These are phyloP conservation scores for Vanilla planifolia DNA, from an alignment of 106 monocot species.

Conservation along the genomic window DNA sequence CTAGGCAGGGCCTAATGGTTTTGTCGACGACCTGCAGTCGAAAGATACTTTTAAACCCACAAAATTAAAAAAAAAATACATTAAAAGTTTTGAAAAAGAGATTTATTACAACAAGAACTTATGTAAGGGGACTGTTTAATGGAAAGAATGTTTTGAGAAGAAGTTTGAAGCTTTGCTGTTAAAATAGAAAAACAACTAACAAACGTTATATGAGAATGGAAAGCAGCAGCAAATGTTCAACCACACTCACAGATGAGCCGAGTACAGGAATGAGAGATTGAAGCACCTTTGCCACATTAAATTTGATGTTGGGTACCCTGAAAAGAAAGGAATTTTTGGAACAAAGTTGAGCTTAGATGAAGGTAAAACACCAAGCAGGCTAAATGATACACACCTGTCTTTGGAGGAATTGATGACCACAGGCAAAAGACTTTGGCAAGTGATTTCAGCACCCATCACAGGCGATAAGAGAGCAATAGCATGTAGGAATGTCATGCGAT, in stretches of 20 bases:
- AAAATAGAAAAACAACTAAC: too few relatives aligned
- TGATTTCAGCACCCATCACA: conserved; percentile 77
- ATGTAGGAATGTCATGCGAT: conserved; percentile 85
- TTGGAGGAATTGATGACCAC: conserved; percentile 66
- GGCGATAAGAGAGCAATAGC: conserved; percentile 79
- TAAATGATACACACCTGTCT: conserved; percentile 37
- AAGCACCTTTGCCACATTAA: conserved; percentile 89
- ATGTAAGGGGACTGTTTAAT: too few relatives aligned
- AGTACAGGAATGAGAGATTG: conserved; percentile 69
- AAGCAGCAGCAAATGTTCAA: too few relatives aligned
- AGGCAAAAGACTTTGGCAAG: conserved; percentile 70
- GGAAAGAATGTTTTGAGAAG: too few relatives aligned
- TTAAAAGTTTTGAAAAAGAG: too few relatives aligned
- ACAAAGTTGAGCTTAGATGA: not conserved
- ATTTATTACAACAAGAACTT: too few relatives aligned
- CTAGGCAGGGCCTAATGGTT: conserved; percentile 63
- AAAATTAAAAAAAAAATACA: too few relatives aligned
- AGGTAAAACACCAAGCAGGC: not conserved
- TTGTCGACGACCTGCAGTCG: conserved; percentile 61
- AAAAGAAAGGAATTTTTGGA: not conserved
- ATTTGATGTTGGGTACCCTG: conserved; percentile 94
- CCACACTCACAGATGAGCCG: conserved; percentile 62
- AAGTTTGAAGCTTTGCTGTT: too few relatives aligned
- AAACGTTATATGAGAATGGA: too few relatives aligned
- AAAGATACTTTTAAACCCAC: too few relatives aligned